Conservation (phyloP, 108 stramenopile species). For the Cyclotella distinguenda region DNA sequence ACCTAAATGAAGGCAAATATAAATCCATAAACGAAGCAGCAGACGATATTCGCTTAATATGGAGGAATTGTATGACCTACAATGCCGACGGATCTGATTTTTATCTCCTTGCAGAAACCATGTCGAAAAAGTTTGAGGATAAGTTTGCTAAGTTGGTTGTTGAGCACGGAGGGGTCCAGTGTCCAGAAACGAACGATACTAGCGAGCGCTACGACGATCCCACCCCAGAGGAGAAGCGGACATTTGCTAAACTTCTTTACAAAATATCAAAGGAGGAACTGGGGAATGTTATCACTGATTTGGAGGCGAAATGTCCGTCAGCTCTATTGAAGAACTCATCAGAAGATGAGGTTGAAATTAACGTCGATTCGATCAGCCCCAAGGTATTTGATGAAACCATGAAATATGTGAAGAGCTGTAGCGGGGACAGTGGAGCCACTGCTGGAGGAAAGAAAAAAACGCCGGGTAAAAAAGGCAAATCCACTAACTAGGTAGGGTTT, state of each 20-base stretch:
- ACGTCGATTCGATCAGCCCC: conserved; percentile 88
- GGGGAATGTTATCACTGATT: conserved; percentile 82
- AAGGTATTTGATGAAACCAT: conserved; percentile 78
- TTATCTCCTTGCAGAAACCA: conserved; percentile 51
- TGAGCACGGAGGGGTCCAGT: conserved; percentile 23
- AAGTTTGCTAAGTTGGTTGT: conserved; percentile 58
- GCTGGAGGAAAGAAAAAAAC: conserved; percentile 56
- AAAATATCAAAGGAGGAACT: conserved; percentile 89
- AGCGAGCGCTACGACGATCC: conserved; percentile 35
- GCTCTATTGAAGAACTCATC: conserved; percentile 81
- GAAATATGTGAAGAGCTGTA: conserved; percentile 44
- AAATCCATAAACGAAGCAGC: conserved; percentile 74
- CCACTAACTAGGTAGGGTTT: neutral
- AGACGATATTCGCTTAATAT: conserved; percentile 92
- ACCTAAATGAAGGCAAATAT: conserved; percentile 76
- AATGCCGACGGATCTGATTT: conserved; percentile 91
- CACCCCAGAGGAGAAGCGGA: conserved; percentile 80
- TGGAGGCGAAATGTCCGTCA: conserved; percentile 87
- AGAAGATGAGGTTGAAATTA: conserved; percentile 93
- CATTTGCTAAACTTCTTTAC: conserved; percentile 84
- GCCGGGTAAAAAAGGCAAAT: conserved; percentile 17
- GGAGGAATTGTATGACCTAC: conserved; percentile 96
- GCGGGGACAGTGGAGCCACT: conserved; percentile 24
- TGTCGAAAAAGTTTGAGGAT: conserved; percentile 83
- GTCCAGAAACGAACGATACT: neutral